phyloP scores from a whole-genome alignment of 106 monocot species.

The Phalaenopsis aphrodite region DNA sequence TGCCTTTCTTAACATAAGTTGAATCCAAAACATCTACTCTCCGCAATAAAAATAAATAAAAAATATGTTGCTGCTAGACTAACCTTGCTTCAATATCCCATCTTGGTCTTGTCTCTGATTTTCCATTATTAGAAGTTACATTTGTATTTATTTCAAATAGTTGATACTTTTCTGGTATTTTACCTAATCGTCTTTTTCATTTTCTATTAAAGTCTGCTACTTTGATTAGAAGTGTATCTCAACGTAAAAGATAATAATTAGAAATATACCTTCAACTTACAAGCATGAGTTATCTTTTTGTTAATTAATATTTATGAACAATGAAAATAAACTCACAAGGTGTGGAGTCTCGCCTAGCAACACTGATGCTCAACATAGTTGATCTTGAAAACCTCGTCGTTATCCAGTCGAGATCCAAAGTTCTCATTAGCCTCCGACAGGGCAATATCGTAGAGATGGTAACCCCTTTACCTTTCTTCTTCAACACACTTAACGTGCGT shows the following conservation, averaged over 20 bases:
- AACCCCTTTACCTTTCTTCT: conserved; percentile 51
- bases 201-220: too few relatives aligned
- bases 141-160: too few relatives aligned
- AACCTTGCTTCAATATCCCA: too few relatives aligned
- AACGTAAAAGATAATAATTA: not conserved
- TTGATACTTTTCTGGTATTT: too few relatives aligned
- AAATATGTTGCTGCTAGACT: too few relatives aligned
- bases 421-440: conserved; percentile 27
- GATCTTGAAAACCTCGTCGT: conserved; percentile 47
- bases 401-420: conserved; percentile 22
- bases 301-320: not conserved
- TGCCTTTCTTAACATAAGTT: too few relatives aligned
- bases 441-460: conserved; percentile 44
- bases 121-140: too few relatives aligned
- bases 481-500: conserved; percentile 81
- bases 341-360: conserved; percentile 84
- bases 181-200: too few relatives aligned
- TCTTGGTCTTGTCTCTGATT: too few relatives aligned
- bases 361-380: conserved; percentile 60
- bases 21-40: too few relatives aligned
- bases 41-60: too few relatives aligned
- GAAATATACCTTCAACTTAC: not conserved
- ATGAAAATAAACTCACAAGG: conserved; percentile 25
- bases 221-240: not conserved
- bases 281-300: not conserved